phyloP scores from a whole-genome alignment of 2,329 filamentous ascomycete genomes.

The Phyllosticta citrichinensis region DNA sequence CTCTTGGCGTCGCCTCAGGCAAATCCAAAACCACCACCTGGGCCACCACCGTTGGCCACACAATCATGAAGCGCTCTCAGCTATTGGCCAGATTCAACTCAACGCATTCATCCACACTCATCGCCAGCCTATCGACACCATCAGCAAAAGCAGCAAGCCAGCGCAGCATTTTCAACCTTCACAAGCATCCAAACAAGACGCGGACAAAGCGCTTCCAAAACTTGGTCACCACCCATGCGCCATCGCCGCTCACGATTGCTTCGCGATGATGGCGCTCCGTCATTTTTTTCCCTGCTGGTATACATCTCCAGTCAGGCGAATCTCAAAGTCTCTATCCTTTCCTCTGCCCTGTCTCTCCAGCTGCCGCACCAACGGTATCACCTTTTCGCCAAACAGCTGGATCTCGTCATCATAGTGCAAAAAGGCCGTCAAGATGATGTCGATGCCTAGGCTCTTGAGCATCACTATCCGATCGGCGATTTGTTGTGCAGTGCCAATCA shows the following conservation, averaged over 20 bases:
- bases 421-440: conserved; percentile 39
- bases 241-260: not conserved
- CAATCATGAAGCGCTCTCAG: no score
- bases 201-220: not conserved
- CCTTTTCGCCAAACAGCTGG: conserved; percentile 37
- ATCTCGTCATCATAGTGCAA: conserved; percentile 46
- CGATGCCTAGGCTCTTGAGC: conserved; percentile 36
- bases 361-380: conserved; percentile 39
- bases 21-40: not conserved
- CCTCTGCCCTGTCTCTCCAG: conserved; percentile 40
- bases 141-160: not conserved
- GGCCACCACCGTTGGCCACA: not conserved
- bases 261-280: not conserved
- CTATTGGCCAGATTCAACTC: not conserved
- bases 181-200: not conserved
- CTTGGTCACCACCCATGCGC: not conserved
- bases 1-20: not conserved
- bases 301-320: conserved; percentile 38
- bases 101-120: not conserved
- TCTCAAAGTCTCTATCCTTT: conserved; percentile 38
- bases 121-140: not conserved
- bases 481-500: conserved; percentile 43
- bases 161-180: not conserved
- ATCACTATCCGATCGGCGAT: conserved; percentile 41
- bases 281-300: conserved; percentile 25